Evolutionary conservation across 2,329 filamentous ascomycete species (phyloP).

Genomic region (Raffaelea arxii): DNA sequence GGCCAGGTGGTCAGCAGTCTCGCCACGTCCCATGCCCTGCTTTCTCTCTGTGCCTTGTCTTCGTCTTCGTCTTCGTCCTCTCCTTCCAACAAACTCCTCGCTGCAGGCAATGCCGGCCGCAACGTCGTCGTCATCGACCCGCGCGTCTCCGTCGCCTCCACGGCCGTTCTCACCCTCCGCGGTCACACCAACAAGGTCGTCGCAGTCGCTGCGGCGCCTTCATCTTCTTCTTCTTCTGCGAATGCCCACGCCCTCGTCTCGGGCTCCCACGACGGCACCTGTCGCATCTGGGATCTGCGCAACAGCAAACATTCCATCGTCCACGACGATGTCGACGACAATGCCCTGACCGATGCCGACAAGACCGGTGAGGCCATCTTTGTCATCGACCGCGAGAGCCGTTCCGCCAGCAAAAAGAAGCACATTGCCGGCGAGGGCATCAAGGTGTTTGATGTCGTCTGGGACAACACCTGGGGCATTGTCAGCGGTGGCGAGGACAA

Average conservation of each 20-base stretch:
- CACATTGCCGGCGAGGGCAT: constrained; percentile 67
- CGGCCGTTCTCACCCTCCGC: constrained; percentile 80
- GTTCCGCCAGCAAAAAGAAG: constrained; percentile 52
- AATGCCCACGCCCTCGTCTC: constrained; percentile 79
- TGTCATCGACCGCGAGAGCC: constrained; percentile 61
- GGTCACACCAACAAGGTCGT: constrained; percentile 73
- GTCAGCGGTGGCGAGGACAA: constrained; percentile 91
- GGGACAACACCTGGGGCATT: constrained; percentile 81
- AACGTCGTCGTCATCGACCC: constrained; percentile 94
- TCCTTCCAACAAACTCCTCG: constrained; percentile 46
- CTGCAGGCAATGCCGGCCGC: constrained; percentile 71
- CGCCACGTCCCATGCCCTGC: constrained; percentile 72
- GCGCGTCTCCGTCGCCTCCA: constrained; percentile 62
- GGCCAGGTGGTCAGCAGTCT: constrained; percentile 68
- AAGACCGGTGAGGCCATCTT: constrained; percentile 63
- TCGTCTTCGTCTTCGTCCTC: background rate
- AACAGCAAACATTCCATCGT: constrained; percentile 47
- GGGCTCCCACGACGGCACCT: constrained; percentile 86
- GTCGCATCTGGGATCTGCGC: constrained; percentile 87
- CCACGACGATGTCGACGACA: constrained; percentile 37
- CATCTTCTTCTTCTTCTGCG: too few species aligned
- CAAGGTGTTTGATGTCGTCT: constrained; percentile 83
- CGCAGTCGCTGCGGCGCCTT: constrained; percentile 37
- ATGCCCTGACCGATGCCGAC: constrained; percentile 32
- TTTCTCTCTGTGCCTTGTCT: constrained; percentile 67